These are phyloP conservation scores for Heliamphora pulchella DNA, from an alignment of 179 eudicot genomes.

Conservation along the genomic window DNA sequence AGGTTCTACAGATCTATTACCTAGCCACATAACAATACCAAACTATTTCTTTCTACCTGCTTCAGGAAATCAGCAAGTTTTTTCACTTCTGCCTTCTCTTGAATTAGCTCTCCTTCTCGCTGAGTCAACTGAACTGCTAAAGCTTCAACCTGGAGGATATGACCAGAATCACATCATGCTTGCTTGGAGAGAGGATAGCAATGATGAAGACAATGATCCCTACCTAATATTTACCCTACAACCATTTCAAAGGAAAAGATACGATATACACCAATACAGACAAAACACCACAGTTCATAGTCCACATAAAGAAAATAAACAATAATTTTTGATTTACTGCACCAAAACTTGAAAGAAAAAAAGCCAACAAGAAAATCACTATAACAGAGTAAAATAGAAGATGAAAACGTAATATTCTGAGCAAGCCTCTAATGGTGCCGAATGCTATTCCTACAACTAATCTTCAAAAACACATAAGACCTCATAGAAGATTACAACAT, in stretches of 20 bases:
- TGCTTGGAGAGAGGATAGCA: neutral
- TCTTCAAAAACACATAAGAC: neutral
- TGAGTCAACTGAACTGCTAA: slow-evolving; percentile 88
- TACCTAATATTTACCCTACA: neutral
- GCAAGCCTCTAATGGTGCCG: neutral
- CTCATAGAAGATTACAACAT: neutral
- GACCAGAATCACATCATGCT: slow-evolving; percentile 2
- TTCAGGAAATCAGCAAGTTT: slow-evolving; percentile 79
- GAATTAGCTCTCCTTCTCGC: slow-evolving; percentile 91
- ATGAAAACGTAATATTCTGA: neutral
- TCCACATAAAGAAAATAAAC: slow-evolving; percentile 1
- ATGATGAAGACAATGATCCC: neutral
- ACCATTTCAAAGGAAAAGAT: neutral
- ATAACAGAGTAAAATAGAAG: neutral
- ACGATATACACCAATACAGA: too few relatives aligned
- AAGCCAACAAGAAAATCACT: neutral
- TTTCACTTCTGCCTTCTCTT: slow-evolving; percentile 92
- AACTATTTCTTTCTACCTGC: slow-evolving; percentile 42
- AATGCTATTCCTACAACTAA: neutral
- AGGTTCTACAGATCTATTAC: neutral
- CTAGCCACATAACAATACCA: neutral
- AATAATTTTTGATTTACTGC: neutral
- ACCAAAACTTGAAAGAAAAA: neutral
- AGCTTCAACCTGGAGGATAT: slow-evolving; percentile 72
- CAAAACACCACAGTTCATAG: neutral